Evolutionary conservation across 176 grass and related monocot species (phyloP).

Genomic region (Musa schizocarpa): DNA sequence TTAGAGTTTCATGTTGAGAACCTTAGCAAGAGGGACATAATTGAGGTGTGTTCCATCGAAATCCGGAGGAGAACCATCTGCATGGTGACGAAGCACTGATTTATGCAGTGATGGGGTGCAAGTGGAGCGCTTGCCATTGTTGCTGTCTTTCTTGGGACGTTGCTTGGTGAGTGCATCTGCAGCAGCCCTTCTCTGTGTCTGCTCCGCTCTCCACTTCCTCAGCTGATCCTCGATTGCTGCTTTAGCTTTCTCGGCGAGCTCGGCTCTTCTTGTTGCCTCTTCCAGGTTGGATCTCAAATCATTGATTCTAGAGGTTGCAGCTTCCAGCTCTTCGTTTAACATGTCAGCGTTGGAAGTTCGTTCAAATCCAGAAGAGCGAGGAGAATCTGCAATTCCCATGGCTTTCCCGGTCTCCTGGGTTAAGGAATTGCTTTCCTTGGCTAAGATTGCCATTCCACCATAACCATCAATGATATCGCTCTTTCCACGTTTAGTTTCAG

Average conservation of each 20-base stretch:
- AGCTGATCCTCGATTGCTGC: constrained; percentile 41
- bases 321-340: constrained; percentile 24
- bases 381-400: no score
- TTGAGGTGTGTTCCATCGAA: background rate
- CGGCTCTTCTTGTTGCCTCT: constrained; percentile 32
- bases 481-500: background rate
- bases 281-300: constrained; percentile 45
- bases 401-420: no score
- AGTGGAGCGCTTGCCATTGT: background rate
- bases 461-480: no score
- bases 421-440: no score
- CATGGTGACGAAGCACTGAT: background rate
- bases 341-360: background rate
- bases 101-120: background rate
- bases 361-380: background rate
- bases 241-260: constrained; percentile 50
- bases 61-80: background rate
- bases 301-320: constrained; percentile 29
- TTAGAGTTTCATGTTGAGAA: constrained; percentile 50
- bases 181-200: constrained; percentile 3
- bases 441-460: no score
- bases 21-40: constrained; percentile 37
- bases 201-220: constrained; percentile 27
- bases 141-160: background rate
- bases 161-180: background rate